Conservation (phyloP, 306 rosid species). For the Vicia villosa region DNA sequence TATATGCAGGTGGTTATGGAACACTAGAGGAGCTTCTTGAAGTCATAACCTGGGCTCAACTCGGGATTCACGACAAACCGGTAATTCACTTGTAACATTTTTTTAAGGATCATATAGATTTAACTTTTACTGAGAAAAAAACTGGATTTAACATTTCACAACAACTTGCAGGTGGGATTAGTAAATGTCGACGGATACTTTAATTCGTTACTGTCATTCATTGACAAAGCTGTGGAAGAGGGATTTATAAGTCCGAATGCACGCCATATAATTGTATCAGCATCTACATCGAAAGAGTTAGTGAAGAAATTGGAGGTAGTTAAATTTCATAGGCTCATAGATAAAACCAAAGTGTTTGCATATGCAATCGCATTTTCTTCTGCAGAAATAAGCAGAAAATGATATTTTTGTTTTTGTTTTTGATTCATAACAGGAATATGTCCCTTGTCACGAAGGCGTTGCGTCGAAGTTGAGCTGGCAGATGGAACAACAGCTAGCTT, state of each 20-base stretch:
- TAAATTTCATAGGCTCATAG: too few species aligned
- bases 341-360: background rate
- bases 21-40: slow-evolving; percentile 97
- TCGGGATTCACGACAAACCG: slow-evolving; percentile 98
- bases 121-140: background rate
- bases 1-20: slow-evolving; percentile 90
- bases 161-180: slow-evolving; percentile 74
- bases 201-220: slow-evolving; percentile 79
- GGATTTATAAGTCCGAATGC: slow-evolving; percentile 91
- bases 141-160: slow-evolving; percentile 26
- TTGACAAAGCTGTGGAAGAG: slow-evolving; percentile 97
- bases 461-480: slow-evolving; percentile 93
- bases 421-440: slow-evolving; percentile 68
- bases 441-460: slow-evolving; percentile 90
- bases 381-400: slow-evolving; percentile 1
- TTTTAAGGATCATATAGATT: background rate
- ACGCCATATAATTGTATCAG: slow-evolving; percentile 90
- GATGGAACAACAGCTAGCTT: slow-evolving; percentile 70
- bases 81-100: too few species aligned
- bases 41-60: slow-evolving; percentile 99
- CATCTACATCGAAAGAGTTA: slow-evolving; percentile 84
- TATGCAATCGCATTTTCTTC: slow-evolving; percentile 3
- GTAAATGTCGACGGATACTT: slow-evolving; percentile 97
- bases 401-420: background rate
- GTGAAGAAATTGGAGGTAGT: slow-evolving; percentile 99